Evolutionary conservation across 208 protist genomes (phyloP).

Genomic region (Trypanosoma cruzi): DNA sequence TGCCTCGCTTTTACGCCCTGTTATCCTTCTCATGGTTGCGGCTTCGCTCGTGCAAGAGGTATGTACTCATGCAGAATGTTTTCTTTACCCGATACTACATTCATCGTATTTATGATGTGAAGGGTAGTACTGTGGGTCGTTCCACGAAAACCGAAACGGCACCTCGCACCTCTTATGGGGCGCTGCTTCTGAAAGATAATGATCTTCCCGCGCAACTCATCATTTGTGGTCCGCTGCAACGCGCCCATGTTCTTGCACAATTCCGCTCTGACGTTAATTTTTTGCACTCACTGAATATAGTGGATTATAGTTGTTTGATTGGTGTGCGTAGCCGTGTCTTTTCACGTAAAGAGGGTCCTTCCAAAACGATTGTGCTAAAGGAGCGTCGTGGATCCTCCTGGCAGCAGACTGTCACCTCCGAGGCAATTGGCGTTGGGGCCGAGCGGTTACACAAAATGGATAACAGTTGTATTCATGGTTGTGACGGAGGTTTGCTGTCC

Average conservation of each 20-base stretch:
- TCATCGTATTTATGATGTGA: slow-evolving; percentile 91
- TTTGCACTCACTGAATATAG: slow-evolving; percentile 76
- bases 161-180: slow-evolving; percentile 75
- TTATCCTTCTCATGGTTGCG: slow-evolving; percentile 72
- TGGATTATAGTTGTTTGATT: slow-evolving; percentile 94
- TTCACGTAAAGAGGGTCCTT: slow-evolving; percentile 58
- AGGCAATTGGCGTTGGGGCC: slow-evolving; percentile 16
- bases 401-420: slow-evolving; percentile 9
- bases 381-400: slow-evolving; percentile 8
- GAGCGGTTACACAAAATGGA: not conserved
- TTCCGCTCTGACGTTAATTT: slow-evolving; percentile 85
- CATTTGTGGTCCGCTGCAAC: slow-evolving; percentile 74
- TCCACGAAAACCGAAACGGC: slow-evolving; percentile 39
- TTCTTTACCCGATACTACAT: slow-evolving; percentile 90
- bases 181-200: slow-evolving; percentile 89
- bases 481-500: slow-evolving; percentile 82
- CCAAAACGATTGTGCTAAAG: slow-evolving; percentile 56
- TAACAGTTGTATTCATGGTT: slow-evolving; percentile 67
- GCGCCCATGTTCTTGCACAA: slow-evolving; percentile 83
- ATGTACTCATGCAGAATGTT: slow-evolving; percentile 95
- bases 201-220: slow-evolving; percentile 86
- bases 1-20: slow-evolving; percentile 86
- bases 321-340: slow-evolving; percentile 89
- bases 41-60: slow-evolving; percentile 49
- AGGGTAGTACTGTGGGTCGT: slow-evolving; percentile 88